Conservation (phyloP, 75 land plant genomes). For the Pinus taeda region DNA sequence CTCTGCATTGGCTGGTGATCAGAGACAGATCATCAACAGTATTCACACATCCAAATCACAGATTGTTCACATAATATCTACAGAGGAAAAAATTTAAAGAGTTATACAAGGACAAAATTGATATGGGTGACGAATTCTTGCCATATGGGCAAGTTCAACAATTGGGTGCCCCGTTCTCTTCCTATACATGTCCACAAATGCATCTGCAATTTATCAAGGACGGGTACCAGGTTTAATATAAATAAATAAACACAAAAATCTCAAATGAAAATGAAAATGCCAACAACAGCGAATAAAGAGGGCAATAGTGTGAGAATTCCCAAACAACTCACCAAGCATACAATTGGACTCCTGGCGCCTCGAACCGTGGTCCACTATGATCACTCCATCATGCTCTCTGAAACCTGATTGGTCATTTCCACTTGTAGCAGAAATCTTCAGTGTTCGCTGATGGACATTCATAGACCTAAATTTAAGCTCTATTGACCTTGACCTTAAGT, state of each 20-base stretch:
- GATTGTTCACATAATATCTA: no score
- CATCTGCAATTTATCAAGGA: conserved; percentile 42
- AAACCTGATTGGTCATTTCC: conserved; percentile 7
- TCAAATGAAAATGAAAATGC: background rate
- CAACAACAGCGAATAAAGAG: background rate
- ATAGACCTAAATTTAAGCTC: no score
- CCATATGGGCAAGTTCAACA: conserved; percentile 97
- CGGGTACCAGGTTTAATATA: background rate
- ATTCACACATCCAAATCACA: no score
- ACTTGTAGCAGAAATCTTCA: no score
- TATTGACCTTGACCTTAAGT: no score
- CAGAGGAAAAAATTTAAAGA: no score
- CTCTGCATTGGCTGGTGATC: no score
- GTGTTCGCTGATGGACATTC: no score
- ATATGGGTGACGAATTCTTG: conserved; percentile 8
- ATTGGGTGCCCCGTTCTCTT: conserved; percentile 68
- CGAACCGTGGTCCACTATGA: conserved; percentile 94
- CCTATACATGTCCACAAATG: conserved; percentile 75
- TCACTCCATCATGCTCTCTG: conserved; percentile 57
- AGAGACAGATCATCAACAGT: no score
- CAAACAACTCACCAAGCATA: conserved; percentile 59
- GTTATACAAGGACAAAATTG: no score
- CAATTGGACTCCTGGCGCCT: conserved; percentile 78
- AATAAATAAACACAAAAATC: background rate
- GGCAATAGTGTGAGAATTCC: background rate